phyloP scores from a whole-genome alignment of 331 rosid genomes.

The Malus hybrid region DNA sequence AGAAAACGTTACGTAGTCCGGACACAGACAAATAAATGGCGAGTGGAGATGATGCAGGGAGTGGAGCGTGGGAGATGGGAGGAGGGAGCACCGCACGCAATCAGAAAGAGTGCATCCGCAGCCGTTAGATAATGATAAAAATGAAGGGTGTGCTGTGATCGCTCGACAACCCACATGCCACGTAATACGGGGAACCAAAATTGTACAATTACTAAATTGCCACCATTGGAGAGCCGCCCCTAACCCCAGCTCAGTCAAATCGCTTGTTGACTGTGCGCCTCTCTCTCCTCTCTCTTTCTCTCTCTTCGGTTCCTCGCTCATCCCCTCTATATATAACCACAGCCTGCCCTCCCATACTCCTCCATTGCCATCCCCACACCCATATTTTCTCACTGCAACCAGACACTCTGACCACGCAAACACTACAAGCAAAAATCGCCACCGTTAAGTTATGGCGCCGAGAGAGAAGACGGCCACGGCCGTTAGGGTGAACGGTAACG shows the following conservation, averaged over 20 bases:
- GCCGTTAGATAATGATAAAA: conserved; percentile 34
- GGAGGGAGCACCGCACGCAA: conserved; percentile 19
- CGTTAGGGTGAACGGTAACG: conserved; percentile 18
- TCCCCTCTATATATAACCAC: conserved; percentile 32
- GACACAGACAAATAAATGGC: not conserved
- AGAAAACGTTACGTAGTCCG: no score
- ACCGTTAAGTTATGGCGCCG: conserved; percentile 60
- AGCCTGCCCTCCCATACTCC: not conserved
- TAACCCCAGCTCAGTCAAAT: conserved; percentile 44
- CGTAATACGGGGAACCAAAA: conserved; percentile 42
- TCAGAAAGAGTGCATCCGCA: not conserved
- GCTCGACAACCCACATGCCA: conserved; percentile 57
- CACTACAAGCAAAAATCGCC: not conserved
- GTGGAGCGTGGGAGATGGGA: not conserved
- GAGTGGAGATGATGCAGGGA: not conserved
- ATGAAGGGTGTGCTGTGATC: conserved; percentile 23
- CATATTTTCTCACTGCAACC: not conserved
- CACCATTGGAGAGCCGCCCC: conserved; percentile 20
- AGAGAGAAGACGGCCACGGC: conserved; percentile 31
- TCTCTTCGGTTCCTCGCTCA: not conserved
- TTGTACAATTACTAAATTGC: conserved; percentile 28
- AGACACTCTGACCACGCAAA: not conserved
- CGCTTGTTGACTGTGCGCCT: conserved; percentile 37
- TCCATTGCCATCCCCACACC: not conserved
- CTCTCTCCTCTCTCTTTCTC: not conserved